These are phyloP conservation scores for Eragrostis nindensis DNA, from an alignment of 176 grass and related monocot species.

Conservation along the genomic window DNA sequence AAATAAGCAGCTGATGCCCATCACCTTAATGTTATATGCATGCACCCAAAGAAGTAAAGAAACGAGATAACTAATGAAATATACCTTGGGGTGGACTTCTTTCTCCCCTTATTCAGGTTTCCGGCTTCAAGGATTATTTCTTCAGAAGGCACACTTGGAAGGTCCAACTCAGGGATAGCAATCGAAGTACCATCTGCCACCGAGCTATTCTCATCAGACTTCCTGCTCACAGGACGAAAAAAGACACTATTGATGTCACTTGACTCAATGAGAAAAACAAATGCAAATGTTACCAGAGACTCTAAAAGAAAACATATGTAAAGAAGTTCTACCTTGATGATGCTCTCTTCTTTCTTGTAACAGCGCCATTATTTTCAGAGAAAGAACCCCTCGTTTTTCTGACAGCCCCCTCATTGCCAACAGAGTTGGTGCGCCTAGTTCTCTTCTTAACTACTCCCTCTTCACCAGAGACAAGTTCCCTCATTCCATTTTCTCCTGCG, in stretches of 20 bases:
- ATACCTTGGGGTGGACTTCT: slow-evolving; percentile 48
- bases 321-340: slow-evolving; percentile 45
- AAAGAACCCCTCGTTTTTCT: slow-evolving; percentile 33
- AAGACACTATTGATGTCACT: background rate
- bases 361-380: slow-evolving; percentile 24
- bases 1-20: background rate
- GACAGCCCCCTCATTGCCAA: background rate
- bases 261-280: background rate
- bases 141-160: slow-evolving; percentile 29
- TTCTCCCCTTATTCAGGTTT: slow-evolving; percentile 26
- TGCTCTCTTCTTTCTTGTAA: slow-evolving; percentile 34
- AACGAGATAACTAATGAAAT: background rate
- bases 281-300: slow-evolving; percentile 9
- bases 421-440: no score
- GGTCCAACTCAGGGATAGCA: slow-evolving; percentile 11
- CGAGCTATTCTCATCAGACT: slow-evolving; percentile 33
- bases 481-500: no score
- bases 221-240: slow-evolving; percentile 30
- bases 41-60: background rate
- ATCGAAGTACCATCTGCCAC: slow-evolving; percentile 11
- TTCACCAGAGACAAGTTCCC: no score
- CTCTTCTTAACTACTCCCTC: no score
- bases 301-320: background rate
- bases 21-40: background rate
- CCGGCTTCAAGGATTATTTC: slow-evolving; percentile 36